Conservation (phyloP, 257 asterid genomes). For the Ballota nigra region DNA sequence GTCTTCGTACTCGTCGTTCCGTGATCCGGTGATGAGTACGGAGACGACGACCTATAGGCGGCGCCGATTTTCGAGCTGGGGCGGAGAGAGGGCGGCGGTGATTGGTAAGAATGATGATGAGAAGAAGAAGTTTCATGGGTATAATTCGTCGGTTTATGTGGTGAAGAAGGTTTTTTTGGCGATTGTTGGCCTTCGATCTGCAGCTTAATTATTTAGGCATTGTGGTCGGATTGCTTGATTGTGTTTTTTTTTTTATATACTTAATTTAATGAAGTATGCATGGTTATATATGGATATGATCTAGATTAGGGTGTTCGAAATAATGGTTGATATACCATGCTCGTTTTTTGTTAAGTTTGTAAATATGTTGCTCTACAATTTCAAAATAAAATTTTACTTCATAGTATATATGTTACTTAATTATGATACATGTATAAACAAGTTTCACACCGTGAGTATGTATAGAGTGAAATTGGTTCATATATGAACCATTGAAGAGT, state of each 20-base stretch:
- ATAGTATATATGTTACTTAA: too few relatives aligned
- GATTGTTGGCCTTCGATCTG: slow-evolving; percentile 23
- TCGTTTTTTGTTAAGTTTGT: too few relatives aligned
- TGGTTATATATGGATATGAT: too few relatives aligned
- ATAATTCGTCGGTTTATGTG: background rate
- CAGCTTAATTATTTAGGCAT: background rate
- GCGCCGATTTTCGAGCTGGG: slow-evolving; percentile 23
- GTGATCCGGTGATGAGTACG: background rate
- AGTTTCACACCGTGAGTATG: too few relatives aligned
- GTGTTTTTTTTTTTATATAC: too few relatives aligned
- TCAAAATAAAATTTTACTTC: too few relatives aligned
- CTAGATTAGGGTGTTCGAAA: too few relatives aligned
- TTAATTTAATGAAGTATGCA: background rate
- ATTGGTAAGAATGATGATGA: background rate
- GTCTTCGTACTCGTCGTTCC: background rate
- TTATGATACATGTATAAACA: too few relatives aligned
- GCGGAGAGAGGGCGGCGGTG: background rate
- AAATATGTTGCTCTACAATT: too few relatives aligned
- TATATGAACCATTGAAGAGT: too few relatives aligned
- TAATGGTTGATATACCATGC: background rate
- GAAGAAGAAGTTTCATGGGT: background rate
- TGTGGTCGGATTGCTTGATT: too few relatives aligned
- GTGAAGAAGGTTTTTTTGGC: slow-evolving; percentile 20
- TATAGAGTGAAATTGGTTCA: too few relatives aligned
- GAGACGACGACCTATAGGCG: background rate